Evolutionary conservation across 192 early-diverging fungal genomes (phyloP), one percentile per base, ranked within the genome.

Genomic region (Backusella luteola): DNA sequence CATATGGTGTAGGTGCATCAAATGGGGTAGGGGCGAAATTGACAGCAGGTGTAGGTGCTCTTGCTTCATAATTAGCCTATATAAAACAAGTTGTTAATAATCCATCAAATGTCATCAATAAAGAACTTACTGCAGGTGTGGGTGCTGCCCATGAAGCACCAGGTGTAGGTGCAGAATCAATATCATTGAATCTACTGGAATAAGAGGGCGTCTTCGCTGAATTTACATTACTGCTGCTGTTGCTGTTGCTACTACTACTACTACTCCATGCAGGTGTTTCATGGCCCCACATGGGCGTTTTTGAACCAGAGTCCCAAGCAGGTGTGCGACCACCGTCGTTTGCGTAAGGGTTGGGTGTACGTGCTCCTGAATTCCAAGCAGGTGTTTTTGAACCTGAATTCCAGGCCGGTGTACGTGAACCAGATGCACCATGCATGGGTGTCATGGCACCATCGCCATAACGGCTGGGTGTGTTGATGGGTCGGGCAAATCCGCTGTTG

Each of bases 221-320:
- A 63, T 21, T 75, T 44, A n/a, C 36, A 67, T 49, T 26, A 44
- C 38, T 70, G 12, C 21, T 44, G 7, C 14, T 32, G 2, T 0
- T 44, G 26, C 39, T 26, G 26, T 23, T 83, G 21, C 84, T 88
- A 63, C 89, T 91, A 70, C 87, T 84, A 81, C 89, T 88, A 70
- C 87, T 84, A 81, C 89, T 88, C 92, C 93, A 92, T 32, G 89
- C 87, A 38, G 90, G 91, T 38, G 91, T 92, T 56, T 84, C 70
- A 46, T 78, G n/a, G 83, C 79, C 71, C 87, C 88, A 46, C 79
- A 76, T 87, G 9, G 85, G 85, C 32, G 86, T 86, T 77, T 84
- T 84, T 75, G 84, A 86, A 56, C 93, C 93, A 68, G 84, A 85
- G 74, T 85, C 89, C 87, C 81, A 89, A 15, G 82, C 90, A 78